Conservation (phyloP, 495 filamentous ascomycete species). For the Aspergillus indologenus region DNA sequence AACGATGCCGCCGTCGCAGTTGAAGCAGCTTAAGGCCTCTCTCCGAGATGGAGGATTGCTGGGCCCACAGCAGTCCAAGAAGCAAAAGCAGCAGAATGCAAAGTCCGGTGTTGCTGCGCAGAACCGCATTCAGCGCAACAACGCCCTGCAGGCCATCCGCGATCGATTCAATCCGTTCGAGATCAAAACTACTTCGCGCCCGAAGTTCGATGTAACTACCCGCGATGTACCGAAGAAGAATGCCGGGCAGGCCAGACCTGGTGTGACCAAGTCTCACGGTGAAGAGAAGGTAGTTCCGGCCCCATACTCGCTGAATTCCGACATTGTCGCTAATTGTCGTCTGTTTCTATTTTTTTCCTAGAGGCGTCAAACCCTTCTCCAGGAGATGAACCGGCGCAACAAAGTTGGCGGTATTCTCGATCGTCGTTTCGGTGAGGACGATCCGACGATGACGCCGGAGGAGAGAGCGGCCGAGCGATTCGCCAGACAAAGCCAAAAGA, state of each 20-base stretch:
- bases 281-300: constrained; percentile 71
- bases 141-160: constrained; percentile 76
- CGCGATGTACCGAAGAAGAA: constrained; percentile 50
- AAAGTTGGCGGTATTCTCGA: constrained; percentile 92
- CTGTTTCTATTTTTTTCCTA: constrained; percentile 29
- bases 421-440: constrained; percentile 92
- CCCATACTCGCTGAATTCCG: not conserved
- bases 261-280: constrained; percentile 76
- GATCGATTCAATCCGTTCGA: constrained; percentile 98
- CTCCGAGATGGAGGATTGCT: constrained; percentile 82
- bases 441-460: constrained; percentile 89
- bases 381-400: constrained; percentile 80
- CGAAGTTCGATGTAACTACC: constrained; percentile 74
- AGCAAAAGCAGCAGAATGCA: constrained; percentile 73
- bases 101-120: constrained; percentile 58
- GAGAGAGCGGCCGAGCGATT: constrained; percentile 91
- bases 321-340: constrained; percentile 9
- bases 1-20: constrained; percentile 88
- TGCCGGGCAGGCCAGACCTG: constrained; percentile 60
- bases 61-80: constrained; percentile 86
- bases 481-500: constrained; percentile 73
- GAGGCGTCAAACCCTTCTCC: constrained; percentile 74
- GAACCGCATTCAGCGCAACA: constrained; percentile 69
- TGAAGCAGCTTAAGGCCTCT: constrained; percentile 91
- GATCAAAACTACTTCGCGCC: constrained; percentile 66